phyloP scores from a whole-genome alignment of 805 yeast species.

The Ogataea sp. region DNA sequence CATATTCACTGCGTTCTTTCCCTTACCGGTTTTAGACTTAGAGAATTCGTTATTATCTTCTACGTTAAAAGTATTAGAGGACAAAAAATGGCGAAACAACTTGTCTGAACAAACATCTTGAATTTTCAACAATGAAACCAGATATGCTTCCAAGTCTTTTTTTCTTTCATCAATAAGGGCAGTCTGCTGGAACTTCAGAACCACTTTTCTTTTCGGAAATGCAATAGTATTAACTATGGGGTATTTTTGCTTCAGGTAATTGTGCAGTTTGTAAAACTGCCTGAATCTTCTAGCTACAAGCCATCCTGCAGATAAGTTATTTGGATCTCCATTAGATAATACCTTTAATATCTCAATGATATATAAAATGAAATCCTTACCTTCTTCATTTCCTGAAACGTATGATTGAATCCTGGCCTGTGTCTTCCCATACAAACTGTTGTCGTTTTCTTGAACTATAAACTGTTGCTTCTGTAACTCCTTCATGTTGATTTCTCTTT shows the following conservation, averaged over 20 bases:
- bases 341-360: conserved; percentile 65
- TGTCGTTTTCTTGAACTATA: conserved; percentile 75
- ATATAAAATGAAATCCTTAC: conserved; percentile 59
- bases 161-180: conserved; percentile 59
- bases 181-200: conserved; percentile 63
- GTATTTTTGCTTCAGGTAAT: conserved; percentile 47
- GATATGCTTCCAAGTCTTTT: conserved; percentile 50
- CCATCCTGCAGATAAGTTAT: conserved; percentile 66
- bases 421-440: conserved; percentile 64
- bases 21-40: conserved; percentile 5
- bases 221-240: conserved; percentile 39
- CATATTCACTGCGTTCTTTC: conserved; percentile 13
- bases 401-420: conserved; percentile 43
- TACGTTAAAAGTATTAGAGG: conserved; percentile 52
- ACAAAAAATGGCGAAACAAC: conserved; percentile 67
- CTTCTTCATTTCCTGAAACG: conserved; percentile 48
- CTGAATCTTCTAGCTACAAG: conserved; percentile 83
- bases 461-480: conserved; percentile 74
- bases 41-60: conserved; percentile 6
- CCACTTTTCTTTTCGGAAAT: conserved; percentile 55
- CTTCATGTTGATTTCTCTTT: conserved; percentile 64
- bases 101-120: conserved; percentile 69
- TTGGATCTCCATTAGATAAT: conserved; percentile 14
- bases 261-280: conserved; percentile 70
- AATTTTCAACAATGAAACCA: conserved; percentile 46